A percentile compares a stretch with the other conserved stretches of the same genome.
Conservation (phyloP, 305 asterid species). For the Salvia sclarea region DNA sequence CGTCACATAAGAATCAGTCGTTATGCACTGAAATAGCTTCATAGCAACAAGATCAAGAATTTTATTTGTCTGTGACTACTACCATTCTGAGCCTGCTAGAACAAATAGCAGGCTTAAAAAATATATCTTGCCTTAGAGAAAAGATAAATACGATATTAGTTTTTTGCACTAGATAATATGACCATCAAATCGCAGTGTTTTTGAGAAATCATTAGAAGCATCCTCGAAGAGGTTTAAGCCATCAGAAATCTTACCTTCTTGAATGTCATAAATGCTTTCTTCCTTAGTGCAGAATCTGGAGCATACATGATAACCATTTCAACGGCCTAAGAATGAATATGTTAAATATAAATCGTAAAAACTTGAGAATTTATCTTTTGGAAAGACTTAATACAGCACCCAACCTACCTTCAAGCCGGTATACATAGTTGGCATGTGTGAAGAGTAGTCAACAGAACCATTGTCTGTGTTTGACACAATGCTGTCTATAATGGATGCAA, state of each 20-base stretch:
- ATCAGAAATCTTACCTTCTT: conserved; percentile 52
- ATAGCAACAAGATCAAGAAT: neutral
- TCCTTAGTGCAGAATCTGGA: conserved; percentile 61
- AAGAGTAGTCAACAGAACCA: conserved; percentile 46
- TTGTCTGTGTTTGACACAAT: conserved; percentile 37
- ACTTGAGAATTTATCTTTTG: conserved; percentile 8
- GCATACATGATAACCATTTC: conserved; percentile 75
- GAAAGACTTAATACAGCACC: conserved; percentile 20
- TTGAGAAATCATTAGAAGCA: neutral
- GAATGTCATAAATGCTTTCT: conserved; percentile 62
- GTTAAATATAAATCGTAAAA: conserved; percentile 3
- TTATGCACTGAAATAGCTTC: neutral
- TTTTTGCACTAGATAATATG: neutral
- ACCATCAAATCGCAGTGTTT: neutral
- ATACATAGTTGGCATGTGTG: conserved; percentile 54
- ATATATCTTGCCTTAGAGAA: neutral
- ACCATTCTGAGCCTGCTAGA: conserved; percentile 8
- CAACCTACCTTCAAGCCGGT: conserved; percentile 64
- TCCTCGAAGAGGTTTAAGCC: conserved; percentile 14
- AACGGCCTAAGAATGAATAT: conserved; percentile 56
- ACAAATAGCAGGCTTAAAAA: neutral
- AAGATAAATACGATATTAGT: neutral
- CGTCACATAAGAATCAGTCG: neutral
- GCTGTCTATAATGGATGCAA: conserved; percentile 63
- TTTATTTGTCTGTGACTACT: neutral